Evolutionary conservation across 2,329 filamentous ascomycete genomes (phyloP).

Genomic region (Periconia sp.): DNA sequence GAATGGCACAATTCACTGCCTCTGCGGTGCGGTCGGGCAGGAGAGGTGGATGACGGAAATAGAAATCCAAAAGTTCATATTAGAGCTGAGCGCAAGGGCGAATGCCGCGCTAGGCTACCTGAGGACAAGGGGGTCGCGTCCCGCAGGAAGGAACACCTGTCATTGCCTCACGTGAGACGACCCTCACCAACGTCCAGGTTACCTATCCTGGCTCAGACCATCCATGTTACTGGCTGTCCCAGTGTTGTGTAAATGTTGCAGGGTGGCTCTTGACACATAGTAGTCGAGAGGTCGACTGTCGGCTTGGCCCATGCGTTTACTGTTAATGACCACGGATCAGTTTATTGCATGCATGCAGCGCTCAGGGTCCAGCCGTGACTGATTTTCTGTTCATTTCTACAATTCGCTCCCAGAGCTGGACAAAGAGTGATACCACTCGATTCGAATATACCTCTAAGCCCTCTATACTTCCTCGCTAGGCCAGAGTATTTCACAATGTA

Average conservation of each 20-base stretch:
- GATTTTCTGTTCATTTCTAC: conserved; percentile 12
- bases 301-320: too few relatives aligned
- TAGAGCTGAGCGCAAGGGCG: conserved; percentile 22
- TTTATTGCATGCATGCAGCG: too few relatives aligned
- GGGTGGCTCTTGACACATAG: too few relatives aligned
- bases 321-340: too few relatives aligned
- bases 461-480: not conserved
- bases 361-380: conserved; percentile 4
- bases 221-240: too few relatives aligned
- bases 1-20: conserved; percentile 23
- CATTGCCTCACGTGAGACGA: conserved; percentile 15
- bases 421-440: too few relatives aligned
- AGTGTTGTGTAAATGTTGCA: too few relatives aligned
- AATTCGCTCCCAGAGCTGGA: conserved; percentile 5
- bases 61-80: conserved; percentile 21
- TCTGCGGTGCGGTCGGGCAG: conserved; percentile 28
- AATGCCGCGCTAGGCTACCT: conserved; percentile 13
- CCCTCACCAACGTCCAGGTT: not conserved
- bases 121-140: conserved; percentile 10
- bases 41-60: conserved; percentile 29
- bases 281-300: too few relatives aligned
- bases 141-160: conserved; percentile 21
- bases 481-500: conserved; percentile 9
- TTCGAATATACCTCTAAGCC: not conserved
- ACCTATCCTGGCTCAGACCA: conserved; percentile 9